Evolutionary conservation across 257 asterid genomes (phyloP).

Genomic region (Schizonepeta tenuifolia): DNA sequence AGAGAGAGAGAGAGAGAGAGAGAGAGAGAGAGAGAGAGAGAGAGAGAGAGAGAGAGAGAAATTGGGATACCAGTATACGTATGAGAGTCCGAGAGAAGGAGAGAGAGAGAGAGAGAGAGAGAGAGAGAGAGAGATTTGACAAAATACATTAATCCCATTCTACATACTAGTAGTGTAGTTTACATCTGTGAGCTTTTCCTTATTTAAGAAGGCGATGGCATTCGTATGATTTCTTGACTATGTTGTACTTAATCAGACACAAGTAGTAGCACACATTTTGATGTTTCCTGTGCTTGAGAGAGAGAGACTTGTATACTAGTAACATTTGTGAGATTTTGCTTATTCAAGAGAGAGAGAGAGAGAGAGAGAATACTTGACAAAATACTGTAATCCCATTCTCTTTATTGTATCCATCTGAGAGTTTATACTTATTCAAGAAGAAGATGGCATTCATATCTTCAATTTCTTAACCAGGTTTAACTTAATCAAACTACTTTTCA

Average conservation of each 20-base stretch:
- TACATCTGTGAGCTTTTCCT: neutral
- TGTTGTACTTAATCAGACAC: conserved; percentile 31
- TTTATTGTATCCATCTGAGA: neutral
- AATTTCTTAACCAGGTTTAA: conserved; percentile 32
- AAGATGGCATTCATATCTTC: conserved; percentile 4
- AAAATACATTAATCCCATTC: neutral
- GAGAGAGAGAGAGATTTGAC: too few relatives aligned
- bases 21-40: conserved; percentile 8
- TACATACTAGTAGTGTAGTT: neutral
- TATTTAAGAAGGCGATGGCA: neutral
- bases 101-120: too few relatives aligned
- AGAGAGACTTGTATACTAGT: too few relatives aligned
- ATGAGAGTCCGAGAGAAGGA: too few relatives aligned
- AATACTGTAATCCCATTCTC: neutral
- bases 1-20: conserved; percentile 1
- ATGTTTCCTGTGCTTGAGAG: neutral
- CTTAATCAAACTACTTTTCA: conserved; percentile 28
- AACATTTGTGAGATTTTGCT: too few relatives aligned
- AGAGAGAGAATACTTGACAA: conserved; percentile 13
- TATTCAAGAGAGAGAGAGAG: conserved; percentile 17
- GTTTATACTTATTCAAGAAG: neutral
- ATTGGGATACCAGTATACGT: neutral
- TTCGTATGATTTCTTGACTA: conserved; percentile 27
- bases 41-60: conserved; percentile 23
- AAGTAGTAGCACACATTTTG: neutral